A percentile compares a stretch with the other conserved stretches of the same genome.
phyloP scores from a whole-genome alignment of 495 filamentous ascomycete genomes.

The Talaromyces wortmannii region DNA sequence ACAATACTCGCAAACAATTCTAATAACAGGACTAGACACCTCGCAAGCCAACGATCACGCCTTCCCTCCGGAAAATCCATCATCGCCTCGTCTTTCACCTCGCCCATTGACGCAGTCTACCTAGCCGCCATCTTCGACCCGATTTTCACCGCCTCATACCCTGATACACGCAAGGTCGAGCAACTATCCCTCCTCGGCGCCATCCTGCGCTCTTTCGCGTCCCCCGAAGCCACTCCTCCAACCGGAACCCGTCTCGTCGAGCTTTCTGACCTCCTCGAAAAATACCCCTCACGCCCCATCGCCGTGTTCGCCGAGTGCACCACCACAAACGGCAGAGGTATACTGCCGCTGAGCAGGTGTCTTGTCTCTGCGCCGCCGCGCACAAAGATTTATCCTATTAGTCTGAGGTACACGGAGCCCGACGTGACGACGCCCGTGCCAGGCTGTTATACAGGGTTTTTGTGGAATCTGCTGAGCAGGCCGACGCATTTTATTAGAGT shows the following conservation, averaged over 20 bases:
- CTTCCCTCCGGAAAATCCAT: slow-evolving; percentile 71
- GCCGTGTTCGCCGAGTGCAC: slow-evolving; percentile 89
- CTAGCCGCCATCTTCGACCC: slow-evolving; percentile 96
- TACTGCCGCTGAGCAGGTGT: slow-evolving; percentile 71
- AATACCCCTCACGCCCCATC: slow-evolving; percentile 67
- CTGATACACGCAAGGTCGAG: slow-evolving; percentile 62
- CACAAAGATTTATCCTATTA: slow-evolving; percentile 80
- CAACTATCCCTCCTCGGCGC: slow-evolving; percentile 69
- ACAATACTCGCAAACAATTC: not conserved
- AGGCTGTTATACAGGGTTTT: slow-evolving; percentile 53
- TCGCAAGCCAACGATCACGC: slow-evolving; percentile 46
- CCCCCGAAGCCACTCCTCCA: slow-evolving; percentile 41
- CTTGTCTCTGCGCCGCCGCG: slow-evolving; percentile 57
- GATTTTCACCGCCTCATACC: slow-evolving; percentile 81
- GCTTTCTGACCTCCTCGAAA: slow-evolving; percentile 51
- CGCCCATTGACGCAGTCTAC: slow-evolving; percentile 88
- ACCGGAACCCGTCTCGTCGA: slow-evolving; percentile 46
- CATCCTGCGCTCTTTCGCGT: slow-evolving; percentile 64
- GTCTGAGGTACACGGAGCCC: slow-evolving; percentile 75
- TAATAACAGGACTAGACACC: not conserved
- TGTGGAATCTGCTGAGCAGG: slow-evolving; percentile 80
- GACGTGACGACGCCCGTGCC: slow-evolving; percentile 92
- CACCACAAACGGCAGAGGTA: slow-evolving; percentile 89
- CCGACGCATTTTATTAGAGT: slow-evolving; percentile 88
- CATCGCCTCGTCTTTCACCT: slow-evolving; percentile 86